phyloP scores from a whole-genome alignment of 164 flowering plant genomes.

The Berberis vulgaris region DNA sequence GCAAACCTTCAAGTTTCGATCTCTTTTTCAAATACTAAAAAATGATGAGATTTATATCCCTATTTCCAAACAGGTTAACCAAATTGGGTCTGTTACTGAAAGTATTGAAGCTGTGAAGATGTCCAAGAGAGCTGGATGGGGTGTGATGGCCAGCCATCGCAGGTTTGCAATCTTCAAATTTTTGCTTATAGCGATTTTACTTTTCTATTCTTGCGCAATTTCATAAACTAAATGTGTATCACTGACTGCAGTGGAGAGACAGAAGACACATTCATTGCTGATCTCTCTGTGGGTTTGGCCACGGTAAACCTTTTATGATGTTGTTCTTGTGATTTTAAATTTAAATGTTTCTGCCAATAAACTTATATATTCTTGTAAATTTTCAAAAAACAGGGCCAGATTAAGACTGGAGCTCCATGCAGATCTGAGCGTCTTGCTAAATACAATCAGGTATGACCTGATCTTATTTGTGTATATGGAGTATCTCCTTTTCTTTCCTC shows the following conservation, averaged over 20 bases:
- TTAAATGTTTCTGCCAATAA: not conserved
- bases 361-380: not conserved
- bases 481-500: too few species aligned
- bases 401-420: conserved; percentile 42
- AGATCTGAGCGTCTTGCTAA: conserved; percentile 37
- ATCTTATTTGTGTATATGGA: too few species aligned
- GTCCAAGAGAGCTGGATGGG: conserved; percentile 41
- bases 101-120: conserved; percentile 38
- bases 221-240: not conserved
- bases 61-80: conserved; percentile 21
- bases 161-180: conserved; percentile 10
- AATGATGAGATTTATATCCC: too few species aligned
- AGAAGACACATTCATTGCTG: conserved; percentile 43
- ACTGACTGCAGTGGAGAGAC: conserved; percentile 37
- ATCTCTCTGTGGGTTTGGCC: conserved; percentile 42
- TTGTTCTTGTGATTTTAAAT: not conserved
- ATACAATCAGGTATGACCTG: conserved; percentile 28
- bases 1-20: too few species aligned
- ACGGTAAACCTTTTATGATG: conserved; percentile 16
- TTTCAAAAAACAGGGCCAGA: conserved; percentile 23
- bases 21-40: too few species aligned
- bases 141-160: conserved; percentile 39
- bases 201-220: not conserved
- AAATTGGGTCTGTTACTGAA: conserved; percentile 38
- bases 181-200: not conserved